Conservation (phyloP, 257 asterid species). For the Ilex aquifolium region DNA sequence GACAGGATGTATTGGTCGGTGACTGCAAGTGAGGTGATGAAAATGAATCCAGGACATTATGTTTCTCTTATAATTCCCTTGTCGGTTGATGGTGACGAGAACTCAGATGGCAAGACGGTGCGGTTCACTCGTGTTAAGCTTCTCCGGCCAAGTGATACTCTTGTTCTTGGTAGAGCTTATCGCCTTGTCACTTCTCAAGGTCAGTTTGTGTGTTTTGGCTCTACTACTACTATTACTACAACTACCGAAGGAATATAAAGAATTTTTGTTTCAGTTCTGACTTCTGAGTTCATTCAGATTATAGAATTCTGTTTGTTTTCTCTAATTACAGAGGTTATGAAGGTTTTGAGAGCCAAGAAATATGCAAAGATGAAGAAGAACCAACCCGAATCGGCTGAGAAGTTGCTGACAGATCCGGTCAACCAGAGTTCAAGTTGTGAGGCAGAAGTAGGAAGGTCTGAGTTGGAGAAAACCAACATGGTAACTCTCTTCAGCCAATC, state of each 20-base stretch:
- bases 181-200: slow-evolving; percentile 70
- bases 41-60: slow-evolving; percentile 54
- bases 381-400: slow-evolving; percentile 7
- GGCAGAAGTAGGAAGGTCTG: slow-evolving; percentile 12
- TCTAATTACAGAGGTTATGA: slow-evolving; percentile 10
- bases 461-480: slow-evolving; percentile 17
- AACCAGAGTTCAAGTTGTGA: slow-evolving; percentile 11
- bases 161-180: slow-evolving; percentile 58
- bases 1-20: slow-evolving; percentile 55
- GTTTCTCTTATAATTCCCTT: slow-evolving; percentile 55
- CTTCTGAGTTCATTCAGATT: too few species aligned
- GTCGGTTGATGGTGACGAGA: slow-evolving; percentile 16
- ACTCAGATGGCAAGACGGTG: slow-evolving; percentile 29
- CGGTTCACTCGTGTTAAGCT: slow-evolving; percentile 58
- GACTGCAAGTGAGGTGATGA: slow-evolving; percentile 56
- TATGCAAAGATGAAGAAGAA: slow-evolving; percentile 10
- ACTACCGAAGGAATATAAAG: too few species aligned
- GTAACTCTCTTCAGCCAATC: slow-evolving; percentile 12
- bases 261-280: too few species aligned
- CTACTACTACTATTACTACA: too few species aligned
- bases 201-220: slow-evolving; percentile 4
- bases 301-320: background rate
- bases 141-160: slow-evolving; percentile 48
- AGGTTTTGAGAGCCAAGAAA: slow-evolving; percentile 18
- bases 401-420: background rate